phyloP scores from a whole-genome alignment of 2,329 filamentous ascomycete species.

The Cladosporium sp. region DNA sequence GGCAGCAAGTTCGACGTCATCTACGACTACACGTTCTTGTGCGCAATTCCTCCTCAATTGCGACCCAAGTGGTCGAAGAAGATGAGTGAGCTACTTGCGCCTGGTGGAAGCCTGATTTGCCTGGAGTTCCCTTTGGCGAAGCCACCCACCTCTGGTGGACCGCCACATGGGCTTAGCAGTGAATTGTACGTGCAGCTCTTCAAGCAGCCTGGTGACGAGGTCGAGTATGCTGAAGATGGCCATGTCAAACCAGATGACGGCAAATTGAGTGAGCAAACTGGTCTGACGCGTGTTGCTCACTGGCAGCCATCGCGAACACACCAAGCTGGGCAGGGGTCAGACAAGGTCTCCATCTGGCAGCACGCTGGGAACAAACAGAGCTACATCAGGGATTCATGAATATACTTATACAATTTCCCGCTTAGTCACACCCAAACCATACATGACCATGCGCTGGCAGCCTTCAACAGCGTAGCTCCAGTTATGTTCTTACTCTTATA shows the following conservation, averaged over 20 bases:
- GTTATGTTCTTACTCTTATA: neutral
- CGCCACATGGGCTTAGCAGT: slow-evolving; percentile 70
- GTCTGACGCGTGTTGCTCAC: slow-evolving; percentile 50
- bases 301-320: slow-evolving; percentile 60
- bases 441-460: neutral
- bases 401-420: neutral
- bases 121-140: slow-evolving; percentile 80
- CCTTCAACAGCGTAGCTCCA: neutral
- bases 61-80: slow-evolving; percentile 60
- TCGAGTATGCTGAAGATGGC: slow-evolving; percentile 61
- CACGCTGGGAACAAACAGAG: slow-evolving; percentile 26
- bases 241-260: slow-evolving; percentile 41
- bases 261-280: slow-evolving; percentile 47
- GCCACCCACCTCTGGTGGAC: slow-evolving; percentile 63
- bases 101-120: slow-evolving; percentile 57
- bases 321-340: slow-evolving; percentile 52
- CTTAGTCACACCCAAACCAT: neutral
- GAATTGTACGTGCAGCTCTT: slow-evolving; percentile 73
- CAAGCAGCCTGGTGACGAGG: slow-evolving; percentile 65
- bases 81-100: slow-evolving; percentile 55
- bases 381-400: neutral
- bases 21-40: slow-evolving; percentile 67
- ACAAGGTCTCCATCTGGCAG: slow-evolving; percentile 53
- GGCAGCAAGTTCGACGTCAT: slow-evolving; percentile 61
- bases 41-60: slow-evolving; percentile 56